phyloP scores from a whole-genome alignment of 1,284 basidiomycete genomes.

The Cerrena zonata region DNA sequence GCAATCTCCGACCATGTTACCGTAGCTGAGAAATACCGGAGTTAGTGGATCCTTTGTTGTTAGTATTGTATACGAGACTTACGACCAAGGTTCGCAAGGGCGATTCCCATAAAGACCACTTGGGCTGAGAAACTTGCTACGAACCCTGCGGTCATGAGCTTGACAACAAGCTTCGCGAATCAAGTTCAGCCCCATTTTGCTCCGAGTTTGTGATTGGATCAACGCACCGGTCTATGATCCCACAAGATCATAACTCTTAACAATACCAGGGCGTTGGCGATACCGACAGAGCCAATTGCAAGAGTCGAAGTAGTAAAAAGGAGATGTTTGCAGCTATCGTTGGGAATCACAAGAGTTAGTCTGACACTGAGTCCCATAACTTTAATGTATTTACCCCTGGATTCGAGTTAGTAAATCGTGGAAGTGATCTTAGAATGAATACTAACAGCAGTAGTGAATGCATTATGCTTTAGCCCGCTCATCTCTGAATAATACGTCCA shows the following conservation, averaged over 20 bases:
- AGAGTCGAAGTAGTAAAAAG: slow-evolving; percentile 22
- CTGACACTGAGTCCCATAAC: too few species aligned
- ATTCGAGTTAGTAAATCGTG: background rate
- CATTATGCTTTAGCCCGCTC: slow-evolving; percentile 21
- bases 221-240: slow-evolving; percentile 25
- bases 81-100: slow-evolving; percentile 18
- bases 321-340: slow-evolving; percentile 22
- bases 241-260: slow-evolving; percentile 27
- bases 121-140: slow-evolving; percentile 22
- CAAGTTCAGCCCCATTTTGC: too few species aligned
- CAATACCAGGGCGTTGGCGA: slow-evolving; percentile 27
- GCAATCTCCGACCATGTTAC: slow-evolving; percentile 17
- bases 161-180: slow-evolving; percentile 16
- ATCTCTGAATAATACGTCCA: slow-evolving; percentile 15
- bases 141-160: slow-evolving; percentile 22
- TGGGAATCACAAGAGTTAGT: background rate
- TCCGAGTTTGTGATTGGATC: too few species aligned
- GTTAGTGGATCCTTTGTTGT: too few species aligned
- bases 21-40: slow-evolving; percentile 15
- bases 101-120: slow-evolving; percentile 19
- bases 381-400: too few species aligned
- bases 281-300: slow-evolving; percentile 23
- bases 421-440: too few species aligned
- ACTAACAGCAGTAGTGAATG: too few species aligned
- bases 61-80: too few species aligned